These are phyloP conservation scores for Escovopsis sp. DNA, from an alignment of 2,329 filamentous ascomycete genomes.

Conservation along the genomic window DNA sequence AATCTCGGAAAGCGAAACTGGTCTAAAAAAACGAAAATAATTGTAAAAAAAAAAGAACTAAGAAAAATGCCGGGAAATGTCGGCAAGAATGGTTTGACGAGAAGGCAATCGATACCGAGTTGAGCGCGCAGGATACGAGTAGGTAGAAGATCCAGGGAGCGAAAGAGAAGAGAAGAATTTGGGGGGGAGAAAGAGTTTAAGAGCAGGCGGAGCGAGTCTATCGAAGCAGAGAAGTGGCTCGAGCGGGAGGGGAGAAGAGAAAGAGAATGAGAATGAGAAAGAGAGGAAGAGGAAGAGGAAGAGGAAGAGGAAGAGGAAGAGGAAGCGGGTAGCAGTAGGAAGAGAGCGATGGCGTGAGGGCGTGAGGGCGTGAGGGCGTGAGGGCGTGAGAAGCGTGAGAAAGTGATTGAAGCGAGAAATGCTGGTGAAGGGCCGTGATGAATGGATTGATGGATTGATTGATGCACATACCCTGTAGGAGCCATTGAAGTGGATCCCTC, in stretches of 20 bases:
- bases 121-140: not conserved
- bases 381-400: no score
- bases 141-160: not conserved
- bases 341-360: not conserved
- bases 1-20: not conserved
- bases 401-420: no score
- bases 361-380: no score
- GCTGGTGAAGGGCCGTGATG: no score
- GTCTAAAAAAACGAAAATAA: not conserved
- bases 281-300: not conserved
- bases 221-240: not conserved
- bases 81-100: not conserved
- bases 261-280: not conserved
- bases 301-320: not conserved
- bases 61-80: not conserved
- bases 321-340: not conserved
- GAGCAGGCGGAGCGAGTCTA: not conserved
- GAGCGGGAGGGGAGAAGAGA: not conserved
- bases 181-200: not conserved
- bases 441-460: no score
- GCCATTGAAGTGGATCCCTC: no score
- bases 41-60: slow-evolving; percentile 1
- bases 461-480: no score
- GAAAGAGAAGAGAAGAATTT: not conserved
- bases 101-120: no score